Conservation (phyloP, 129 eudicot genomes). For the Tanacetum coccineum region DNA sequence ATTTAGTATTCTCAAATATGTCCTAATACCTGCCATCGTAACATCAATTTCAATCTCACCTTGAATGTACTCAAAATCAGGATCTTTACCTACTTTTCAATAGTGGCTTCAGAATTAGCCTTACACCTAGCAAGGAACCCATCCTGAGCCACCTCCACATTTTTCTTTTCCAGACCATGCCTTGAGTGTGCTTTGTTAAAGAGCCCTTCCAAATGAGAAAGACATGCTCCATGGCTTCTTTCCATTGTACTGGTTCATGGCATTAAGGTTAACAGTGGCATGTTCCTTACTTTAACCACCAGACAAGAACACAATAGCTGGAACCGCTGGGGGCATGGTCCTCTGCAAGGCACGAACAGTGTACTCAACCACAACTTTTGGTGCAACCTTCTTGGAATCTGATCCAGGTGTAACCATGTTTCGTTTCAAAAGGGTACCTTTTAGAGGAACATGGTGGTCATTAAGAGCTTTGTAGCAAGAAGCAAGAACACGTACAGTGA, state of each 20-base stretch:
- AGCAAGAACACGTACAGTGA: slow-evolving; percentile 87
- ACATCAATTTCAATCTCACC: too few relatives aligned
- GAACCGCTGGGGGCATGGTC: slow-evolving; percentile 89
- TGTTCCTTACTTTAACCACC: slow-evolving; percentile 96
- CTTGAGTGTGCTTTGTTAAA: slow-evolving; percentile 93
- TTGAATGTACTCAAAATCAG: too few relatives aligned
- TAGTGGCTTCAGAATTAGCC: slow-evolving; percentile 92
- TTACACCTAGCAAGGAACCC: slow-evolving; percentile 74
- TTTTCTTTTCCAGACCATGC: slow-evolving; percentile 88
- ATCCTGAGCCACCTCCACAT: slow-evolving; percentile 63
- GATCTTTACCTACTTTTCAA: slow-evolving; percentile 78
- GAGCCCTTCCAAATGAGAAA: slow-evolving; percentile 88
- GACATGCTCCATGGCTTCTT: slow-evolving; percentile 89
- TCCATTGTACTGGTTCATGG: slow-evolving; percentile 79
- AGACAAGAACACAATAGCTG: slow-evolving; percentile 82
- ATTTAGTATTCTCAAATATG: too few relatives aligned
- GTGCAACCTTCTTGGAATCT: slow-evolving; percentile 71
- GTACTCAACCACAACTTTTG: slow-evolving; percentile 81
- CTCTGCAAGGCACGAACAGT: slow-evolving; percentile 82
- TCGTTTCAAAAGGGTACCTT: slow-evolving; percentile 90
- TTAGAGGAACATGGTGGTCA: slow-evolving; percentile 86
- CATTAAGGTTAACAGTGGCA: slow-evolving; percentile 77
- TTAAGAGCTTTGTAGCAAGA: slow-evolving; percentile 96
- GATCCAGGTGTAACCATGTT: slow-evolving; percentile 98
- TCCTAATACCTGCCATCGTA: too few relatives aligned